Conservation (phyloP, 2,329 filamentous ascomycete species). For the Aureobasidium subglaciale region DNA sequence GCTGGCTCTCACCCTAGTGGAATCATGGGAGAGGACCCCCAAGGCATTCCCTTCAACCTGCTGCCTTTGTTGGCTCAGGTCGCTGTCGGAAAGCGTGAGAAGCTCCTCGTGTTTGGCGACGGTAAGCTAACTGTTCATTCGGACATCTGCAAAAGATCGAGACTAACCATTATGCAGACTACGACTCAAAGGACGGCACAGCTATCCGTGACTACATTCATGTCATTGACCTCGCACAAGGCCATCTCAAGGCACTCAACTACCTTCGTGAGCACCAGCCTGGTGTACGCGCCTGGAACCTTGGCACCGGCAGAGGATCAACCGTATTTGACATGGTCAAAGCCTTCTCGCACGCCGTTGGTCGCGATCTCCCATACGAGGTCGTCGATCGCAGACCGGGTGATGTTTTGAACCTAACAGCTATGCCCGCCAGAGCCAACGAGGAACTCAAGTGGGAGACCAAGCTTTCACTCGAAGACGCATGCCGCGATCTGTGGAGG, state of each 20-base stretch:
- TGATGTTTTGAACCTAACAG: constrained; percentile 90
- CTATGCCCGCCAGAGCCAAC: constrained; percentile 82
- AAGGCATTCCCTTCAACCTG: constrained; percentile 92
- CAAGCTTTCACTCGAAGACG: constrained; percentile 80
- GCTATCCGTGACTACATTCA: constrained; percentile 98
- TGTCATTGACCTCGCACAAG: constrained; percentile 79
- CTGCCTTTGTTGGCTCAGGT: constrained; percentile 92
- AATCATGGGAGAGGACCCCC: constrained; percentile 96
- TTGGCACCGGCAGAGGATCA: constrained; percentile 88
- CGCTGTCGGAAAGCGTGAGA: constrained; percentile 87
- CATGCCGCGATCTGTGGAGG: constrained; percentile 88
- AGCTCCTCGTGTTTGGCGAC: constrained; percentile 89
- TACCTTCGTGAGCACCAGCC: constrained; percentile 78
- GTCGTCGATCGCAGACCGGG: constrained; percentile 75
- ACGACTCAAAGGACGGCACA: constrained; percentile 81
- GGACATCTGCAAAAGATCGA: not conserved
- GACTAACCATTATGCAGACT: constrained; percentile 54
- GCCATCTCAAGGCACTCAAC: constrained; percentile 83
- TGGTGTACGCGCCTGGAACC: constrained; percentile 91
- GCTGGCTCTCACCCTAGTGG: constrained; percentile 89
- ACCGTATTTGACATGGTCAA: constrained; percentile 98
- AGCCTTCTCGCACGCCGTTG: constrained; percentile 82
- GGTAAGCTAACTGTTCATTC: constrained; percentile 56
- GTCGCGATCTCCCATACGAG: constrained; percentile 78
- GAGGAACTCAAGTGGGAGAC: constrained; percentile 89